A percentile compares a stretch with the other conserved stretches of the same genome.
These are phyloP conservation scores for Paramecium bursaria DNA, from an alignment of 73 alveolate genomes.

Conservation along the genomic window DNA sequence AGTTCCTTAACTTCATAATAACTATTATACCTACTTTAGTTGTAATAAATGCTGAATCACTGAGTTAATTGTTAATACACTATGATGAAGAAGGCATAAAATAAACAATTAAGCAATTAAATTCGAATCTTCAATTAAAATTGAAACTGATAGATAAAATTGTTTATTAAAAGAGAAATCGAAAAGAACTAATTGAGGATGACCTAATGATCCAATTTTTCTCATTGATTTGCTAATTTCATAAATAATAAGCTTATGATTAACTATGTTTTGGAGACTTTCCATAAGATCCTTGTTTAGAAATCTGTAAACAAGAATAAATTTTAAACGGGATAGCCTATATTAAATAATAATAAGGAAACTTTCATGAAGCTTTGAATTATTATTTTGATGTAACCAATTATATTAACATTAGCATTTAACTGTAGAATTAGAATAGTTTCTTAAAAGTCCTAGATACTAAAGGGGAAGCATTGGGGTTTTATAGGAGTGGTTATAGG, in stretches of 20 bases:
- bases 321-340: slow-evolving; percentile 30
- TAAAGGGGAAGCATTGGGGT: no score
- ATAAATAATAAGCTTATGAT: slow-evolving; percentile 36
- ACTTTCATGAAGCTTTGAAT: slow-evolving; percentile 22
- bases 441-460: no score
- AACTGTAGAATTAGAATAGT: no score
- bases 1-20: background rate
- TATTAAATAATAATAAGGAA: slow-evolving; percentile 27
- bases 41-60: slow-evolving; percentile 6
- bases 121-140: slow-evolving; percentile 43
- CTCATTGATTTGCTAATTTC: slow-evolving; percentile 25
- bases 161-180: slow-evolving; percentile 24
- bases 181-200: slow-evolving; percentile 24
- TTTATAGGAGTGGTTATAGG: no score
- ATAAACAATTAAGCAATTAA: slow-evolving; percentile 8
- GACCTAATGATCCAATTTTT: slow-evolving; percentile 33
- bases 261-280: slow-evolving; percentile 39
- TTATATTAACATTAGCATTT: no score
- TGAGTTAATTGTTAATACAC: background rate
- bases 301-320: background rate
- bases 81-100: slow-evolving; percentile 47
- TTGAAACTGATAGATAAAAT: slow-evolving; percentile 39
- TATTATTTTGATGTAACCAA: slow-evolving; percentile 43
- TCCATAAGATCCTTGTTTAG: slow-evolving; percentile 54
- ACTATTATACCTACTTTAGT: slow-evolving; percentile 8